Base-by-base conservation (phyloP, 2,329 filamentous ascomycete species). In the Aspergillus novoparasiticus region DNA sequence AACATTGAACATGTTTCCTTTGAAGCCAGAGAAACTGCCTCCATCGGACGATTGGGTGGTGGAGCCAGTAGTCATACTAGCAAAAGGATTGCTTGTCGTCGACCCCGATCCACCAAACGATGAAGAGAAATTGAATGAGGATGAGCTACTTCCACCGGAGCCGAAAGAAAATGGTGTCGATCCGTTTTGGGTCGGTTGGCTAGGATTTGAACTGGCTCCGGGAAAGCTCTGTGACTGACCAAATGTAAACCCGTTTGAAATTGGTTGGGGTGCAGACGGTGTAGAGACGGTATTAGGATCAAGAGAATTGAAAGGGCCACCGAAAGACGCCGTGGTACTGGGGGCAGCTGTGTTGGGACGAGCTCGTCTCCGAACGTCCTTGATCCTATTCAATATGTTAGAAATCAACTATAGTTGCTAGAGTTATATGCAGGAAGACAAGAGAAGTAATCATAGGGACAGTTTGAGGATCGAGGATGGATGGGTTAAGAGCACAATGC, bases 201-300 rank as follows among this genome's bases (percentile, higher is more conserved):
- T 69, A 34, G 69, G 58, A 54, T 56, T 66, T 60, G 71, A 63
- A 53, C 62, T 66, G 26, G 72, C 69, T 60, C 71, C 73, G 51
- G 72, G 73, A 57, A 78, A 78, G 59, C 73, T 76, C 60, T 76
- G 76, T 50, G 73, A 74, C 63, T 77, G 73, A n/a, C 74, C 73
- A 64, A 78, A 78, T 32, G 66, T 59, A 53, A 77, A 76, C 8
- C 74, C 71, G 62, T 75, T 76, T n/a, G 72, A 62, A 28, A 67
- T 58, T 12, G 68, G 60, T 57, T 71, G 67, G 23, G 65, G 59
- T 26, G 59, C 57, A 30, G 61, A 54, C 26, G 70, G 60, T 39
- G 68, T 60, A n/a, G 69, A 69, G 28, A 71, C 65, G 36, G 70
- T 68, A 62, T 76, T 76, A 21, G 73, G 69, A 60, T 73, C 69